Conservation (phyloP, 2,329 filamentous ascomycete genomes). For the Ustilaginoidea virens region DNA sequence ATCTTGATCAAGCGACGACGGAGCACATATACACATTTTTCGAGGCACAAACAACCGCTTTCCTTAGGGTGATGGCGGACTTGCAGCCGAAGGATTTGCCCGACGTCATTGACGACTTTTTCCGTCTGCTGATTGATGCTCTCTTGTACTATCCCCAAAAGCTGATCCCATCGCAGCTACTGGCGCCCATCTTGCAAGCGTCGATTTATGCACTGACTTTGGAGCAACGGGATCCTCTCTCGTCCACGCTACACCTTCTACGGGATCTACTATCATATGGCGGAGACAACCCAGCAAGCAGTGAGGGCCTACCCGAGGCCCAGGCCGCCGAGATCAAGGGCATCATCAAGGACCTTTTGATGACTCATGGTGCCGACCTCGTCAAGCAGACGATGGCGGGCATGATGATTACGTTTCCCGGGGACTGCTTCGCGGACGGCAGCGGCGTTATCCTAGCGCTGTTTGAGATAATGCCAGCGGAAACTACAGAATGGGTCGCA, state of each 20-base stretch:
- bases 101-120: constrained; percentile 88
- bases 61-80: constrained; percentile 79
- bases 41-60: constrained; percentile 79
- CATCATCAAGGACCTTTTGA: constrained; percentile 57
- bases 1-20: constrained; percentile 67
- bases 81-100: constrained; percentile 61
- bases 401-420: constrained; percentile 98
- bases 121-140: constrained; percentile 80
- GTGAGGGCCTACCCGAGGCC: constrained; percentile 35
- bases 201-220: constrained; percentile 74
- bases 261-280: constrained; percentile 85
- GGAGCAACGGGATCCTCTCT: constrained; percentile 81
- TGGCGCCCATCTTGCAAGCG: constrained; percentile 73
- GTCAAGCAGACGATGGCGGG: constrained; percentile 85
- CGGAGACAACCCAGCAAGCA: constrained; percentile 54
- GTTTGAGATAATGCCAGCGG: constrained; percentile 70
- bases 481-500: constrained; percentile 71
- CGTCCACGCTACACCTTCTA: constrained; percentile 83
- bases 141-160: constrained; percentile 83
- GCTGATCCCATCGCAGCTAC: constrained; percentile 63
- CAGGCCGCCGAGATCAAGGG: constrained; percentile 55
- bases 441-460: constrained; percentile 82
- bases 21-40: constrained; percentile 89
- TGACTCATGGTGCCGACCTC: constrained; percentile 57
- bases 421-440: constrained; percentile 88